Evolutionary conservation across 139 green algal genomes (phyloP), one percentile per base, ranked within the genome.

Genomic region (Chlamydomonas incerta): DNA sequence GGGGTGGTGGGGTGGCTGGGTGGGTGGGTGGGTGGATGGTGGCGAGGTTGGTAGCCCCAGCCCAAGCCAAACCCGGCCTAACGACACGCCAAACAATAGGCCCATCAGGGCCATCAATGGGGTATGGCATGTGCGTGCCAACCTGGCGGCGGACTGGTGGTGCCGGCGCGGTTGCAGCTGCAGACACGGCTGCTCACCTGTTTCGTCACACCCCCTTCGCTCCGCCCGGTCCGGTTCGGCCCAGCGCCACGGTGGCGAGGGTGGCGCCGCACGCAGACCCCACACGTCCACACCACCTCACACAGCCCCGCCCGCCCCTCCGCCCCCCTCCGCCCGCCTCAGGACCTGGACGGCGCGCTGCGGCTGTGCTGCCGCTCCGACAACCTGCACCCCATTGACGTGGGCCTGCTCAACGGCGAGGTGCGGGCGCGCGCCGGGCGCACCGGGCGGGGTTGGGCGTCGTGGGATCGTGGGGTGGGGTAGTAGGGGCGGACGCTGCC

Each of bases 331-430:
- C 6, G 35, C 33, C 33, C 67, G 15, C 50, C 10, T 72, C 68
- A 93, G 87, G 81, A 87, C 35, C 81, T 89, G 26, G 79, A 84
- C 50, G 75, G 82, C 2, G 87, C 90, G 31, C 84, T 93, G 41
- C 70, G 63, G 69, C 65, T 93, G 55, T 87, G 84, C 13, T 66
- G 72, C 9, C 74, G 87, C 57, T 81, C 84, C 52, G 52, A 72
- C 70, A 86, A 70, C 35, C 80, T 81, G 13, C 60, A 37, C 21
- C 85, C 81, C 23, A 60, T 93, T 5, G 87, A 93, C 58, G 82
- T 90, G 75, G 90, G 83, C 55, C 87, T 90, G 34, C 37, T 90
- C 15, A 93, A 93, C 33, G 87, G 82, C 29, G 60, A 85, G 84
- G 74, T 77, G 29, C 6, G 80, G 28, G 57, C 8, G 6, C 8